Evolutionary conservation across 108 stramenopile genomes (phyloP), one percentile per base, ranked within the genome.

Genomic region (Cyclotella atomus): DNA sequence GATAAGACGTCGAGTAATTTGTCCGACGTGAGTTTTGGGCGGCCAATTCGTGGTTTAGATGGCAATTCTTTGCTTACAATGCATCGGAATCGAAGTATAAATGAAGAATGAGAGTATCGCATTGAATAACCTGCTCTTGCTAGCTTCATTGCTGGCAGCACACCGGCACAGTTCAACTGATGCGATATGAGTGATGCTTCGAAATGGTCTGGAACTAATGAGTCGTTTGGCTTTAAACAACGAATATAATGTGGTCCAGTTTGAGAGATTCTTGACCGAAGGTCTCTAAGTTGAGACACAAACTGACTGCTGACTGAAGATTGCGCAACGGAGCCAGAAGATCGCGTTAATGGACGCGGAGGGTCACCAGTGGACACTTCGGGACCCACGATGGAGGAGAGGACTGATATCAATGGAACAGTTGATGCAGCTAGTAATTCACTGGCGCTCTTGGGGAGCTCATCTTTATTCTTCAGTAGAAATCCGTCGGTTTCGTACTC

Each of bases 211-310:
- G 95, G 87, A n/a, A 87, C 73, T 38, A 95, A 75, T 17, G 82
- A 81, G 68, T 97, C 96, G 57, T 99, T 99, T 53, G 99, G 98
- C 87, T 99, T 99, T 34, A 99, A 86, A 84, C 99, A 99, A 47
- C 99, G 44, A 34, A 99, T 94, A 59, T 97, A 99, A 82, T 99
- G 99, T 0, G 99, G 99, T 14, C 86, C 90, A 1, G 98, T 99
- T 19, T 65, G 59, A 52, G 95, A 95, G 56, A 99, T 93, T 20
- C 92, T 87, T 30, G 75, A 73, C 61, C 97, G 89, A 47, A 99
- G 85, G 28, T 88, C 84, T 45, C 80, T 68, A 8, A 98, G 89
- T 77, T 97, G 97, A 21, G 75, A 45, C 67, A 92, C 91, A 79
- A 99, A 99, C 76, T 98, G 96, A 44, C 84, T 77, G 27, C 92